Percentiles rank a stretch among this genome's conserved stretches.
Conservation (phyloP, 2,329 filamentous ascomycete species). For the Monosporascus ibericus region DNA sequence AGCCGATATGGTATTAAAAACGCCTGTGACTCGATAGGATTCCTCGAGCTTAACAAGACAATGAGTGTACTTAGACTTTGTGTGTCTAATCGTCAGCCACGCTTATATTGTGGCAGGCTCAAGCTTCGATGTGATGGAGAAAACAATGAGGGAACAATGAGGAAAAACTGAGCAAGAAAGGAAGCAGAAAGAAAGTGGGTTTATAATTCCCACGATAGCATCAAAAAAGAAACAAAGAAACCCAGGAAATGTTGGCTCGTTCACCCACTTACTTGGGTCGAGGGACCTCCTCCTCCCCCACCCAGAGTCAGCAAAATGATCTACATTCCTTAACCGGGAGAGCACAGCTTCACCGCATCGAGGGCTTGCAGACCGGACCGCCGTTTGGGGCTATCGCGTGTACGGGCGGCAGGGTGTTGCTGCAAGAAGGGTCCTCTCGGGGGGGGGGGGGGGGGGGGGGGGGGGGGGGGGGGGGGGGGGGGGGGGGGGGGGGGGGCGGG, state of each 20-base stretch:
- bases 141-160: not conserved
- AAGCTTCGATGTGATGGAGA: not conserved
- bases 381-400: not conserved
- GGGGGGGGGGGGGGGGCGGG: too few species aligned
- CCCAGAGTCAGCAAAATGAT: not conserved
- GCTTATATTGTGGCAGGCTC: not conserved
- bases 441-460: too few species aligned
- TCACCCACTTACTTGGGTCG: not conserved
- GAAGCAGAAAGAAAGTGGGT: not conserved
- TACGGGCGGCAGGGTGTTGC: not conserved
- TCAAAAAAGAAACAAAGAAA: not conserved
- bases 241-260: not conserved
- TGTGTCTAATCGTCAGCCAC: not conserved
- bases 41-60: not conserved
- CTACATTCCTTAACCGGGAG: not conserved
- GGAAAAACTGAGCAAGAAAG: not conserved
- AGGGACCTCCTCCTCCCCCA: too few species aligned
- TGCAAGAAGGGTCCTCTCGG: not conserved
- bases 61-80: not conserved
- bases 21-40: not conserved
- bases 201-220: conserved; percentile 1
- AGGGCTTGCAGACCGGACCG: not conserved
- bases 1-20: too few species aligned
- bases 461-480: too few species aligned
- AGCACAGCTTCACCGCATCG: not conserved